Base-by-base conservation (phyloP, 2,329 filamentous ascomycete genomes). In the Helotiales sp. region DNA sequence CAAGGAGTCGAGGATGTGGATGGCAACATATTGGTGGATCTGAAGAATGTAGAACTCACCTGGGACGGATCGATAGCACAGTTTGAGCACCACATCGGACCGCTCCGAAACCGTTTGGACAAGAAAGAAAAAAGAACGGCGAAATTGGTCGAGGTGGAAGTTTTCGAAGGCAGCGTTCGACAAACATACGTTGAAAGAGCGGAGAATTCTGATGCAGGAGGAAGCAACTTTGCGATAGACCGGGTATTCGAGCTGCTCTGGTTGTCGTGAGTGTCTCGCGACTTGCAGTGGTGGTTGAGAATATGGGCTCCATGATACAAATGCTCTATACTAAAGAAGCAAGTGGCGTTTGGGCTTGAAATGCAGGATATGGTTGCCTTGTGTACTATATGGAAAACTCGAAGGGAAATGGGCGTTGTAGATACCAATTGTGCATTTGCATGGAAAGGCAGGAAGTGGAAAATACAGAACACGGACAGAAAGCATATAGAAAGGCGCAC, bases 81-180 rank as follows among this genome's bases (percentile, higher is more conserved):
- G 75, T 55, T 74, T 72, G 65, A 75, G 63, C 63, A 66, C 2
- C 81, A 82, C 22, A 70, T 85, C 44, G 78, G 77, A 40, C 79
- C 81, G 0, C 74, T 85, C 38, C 79, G 75, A 5, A 71, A 78
- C 0, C 71, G 76, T 2, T 81, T 85, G 55, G 71, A 74, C 13
- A 73, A 79, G 3, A 79, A 79, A 1, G 73, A 78, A 24, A 67
- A 85, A 56, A 84, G 82, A 57, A 76, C 40, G 0, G 59, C 57
- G 29, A 50, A 44, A 48, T 48, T 67, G 47, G 54, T 60, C 3
- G 61, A 60, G 34, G 52, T 59, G 22, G 54, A 48, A 24, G 56
- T 60, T 3, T 9, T 66, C 12, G 52, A 62, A 6, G 61, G 55
- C 4, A 42, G 60, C 3, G 62, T 68, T 9, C 46, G 59, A n/a